Percentiles rank a stretch among this genome's conserved stretches.
Evolutionary conservation across 371 early-diverging fungal genomes (phyloP).

Genomic region (Rhizopus stolonifer): DNA sequence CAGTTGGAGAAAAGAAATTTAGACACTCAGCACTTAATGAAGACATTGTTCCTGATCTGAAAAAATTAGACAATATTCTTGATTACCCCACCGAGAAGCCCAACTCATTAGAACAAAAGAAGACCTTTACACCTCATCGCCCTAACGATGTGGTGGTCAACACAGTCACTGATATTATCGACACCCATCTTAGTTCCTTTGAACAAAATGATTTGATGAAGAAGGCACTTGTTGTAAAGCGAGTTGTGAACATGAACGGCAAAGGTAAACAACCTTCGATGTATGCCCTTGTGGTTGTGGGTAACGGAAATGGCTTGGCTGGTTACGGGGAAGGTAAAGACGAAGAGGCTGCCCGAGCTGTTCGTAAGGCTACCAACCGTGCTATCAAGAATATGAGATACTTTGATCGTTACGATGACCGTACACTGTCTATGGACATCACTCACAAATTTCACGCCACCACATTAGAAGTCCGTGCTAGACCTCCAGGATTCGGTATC

Average conservation of each 20-base stretch:
- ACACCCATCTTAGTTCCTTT: conserved; percentile 29
- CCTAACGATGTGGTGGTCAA: conserved; percentile 43
- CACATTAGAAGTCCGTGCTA: conserved; percentile 75
- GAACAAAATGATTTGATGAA: conserved; percentile 60
- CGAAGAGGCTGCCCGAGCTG: conserved; percentile 76
- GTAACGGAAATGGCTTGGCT: conserved; percentile 91
- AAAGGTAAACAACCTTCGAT: conserved; percentile 84
- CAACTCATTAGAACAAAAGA: conserved; percentile 35
- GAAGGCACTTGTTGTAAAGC: conserved; percentile 74
- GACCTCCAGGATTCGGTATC: conserved; percentile 95
- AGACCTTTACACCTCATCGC: conserved; percentile 37
- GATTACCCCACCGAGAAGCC: conserved; percentile 32
- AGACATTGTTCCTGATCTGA: conserved; percentile 37
- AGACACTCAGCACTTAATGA: conserved; percentile 28
- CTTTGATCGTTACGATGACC: conserved; percentile 90
- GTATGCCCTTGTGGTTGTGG: conserved; percentile 94
- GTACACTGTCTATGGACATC: conserved; percentile 91
- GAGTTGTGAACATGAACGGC: conserved; percentile 83
- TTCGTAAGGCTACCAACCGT: conserved; percentile 84
- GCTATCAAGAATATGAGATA: conserved; percentile 87
- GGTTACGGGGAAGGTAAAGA: conserved; percentile 95
- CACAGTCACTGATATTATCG: conserved; percentile 41
- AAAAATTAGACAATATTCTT: conserved; percentile 45
- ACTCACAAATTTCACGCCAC: conserved; percentile 90
- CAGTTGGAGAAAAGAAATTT: conserved; percentile 20